Evolutionary conservation across 768 basidiomycete genomes (phyloP), one percentile per base, ranked within the genome.

Genomic region (Phlebiopsis flavidoalba): DNA sequence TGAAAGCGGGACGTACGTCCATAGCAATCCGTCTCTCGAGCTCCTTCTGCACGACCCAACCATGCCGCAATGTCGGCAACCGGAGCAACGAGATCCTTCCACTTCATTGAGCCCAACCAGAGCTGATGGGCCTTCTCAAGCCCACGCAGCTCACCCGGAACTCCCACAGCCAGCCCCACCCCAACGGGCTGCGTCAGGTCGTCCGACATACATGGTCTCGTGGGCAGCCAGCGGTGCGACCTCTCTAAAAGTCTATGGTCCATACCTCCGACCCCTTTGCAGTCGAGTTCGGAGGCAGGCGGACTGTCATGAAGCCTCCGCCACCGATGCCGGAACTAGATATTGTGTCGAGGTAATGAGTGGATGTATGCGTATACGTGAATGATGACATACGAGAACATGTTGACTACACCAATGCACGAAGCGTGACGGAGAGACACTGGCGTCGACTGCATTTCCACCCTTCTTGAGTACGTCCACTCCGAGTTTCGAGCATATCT

Each of bases 361-460:
- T 14, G 37, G 50, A 43, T 21, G 33, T 53, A 60, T 59, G 31
- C 54, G 12, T 65, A 66, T 15, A 63, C 60, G n/a, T 21, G 21
- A 21, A 60, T 40, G 43, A 15, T 19, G 36, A 80, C 85, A 70
- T 68, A 94, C 81, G 91, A 92, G 71, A 95, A 97, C 86, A 93
- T 93, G 71, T 94, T 95, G 54, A 93, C 84, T 2, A 91, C 87
- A 5, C 91, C 89, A 36, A 77, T 76, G 70, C 96, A 98, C 24
- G n/a, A n/a, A 98, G 77, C 0, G 88, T 84, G 0, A 90, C 81
- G 21, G 86, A 83, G 86, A 83, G 57, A 98, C 85, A 0, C 86
- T 89, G 0, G 96, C 88, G 65, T 98, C 96, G 15, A 96, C 84
- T 0, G 95, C 95, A 67, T 91, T 95, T 17, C 96, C 96, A 26